These are phyloP conservation scores for Xylaria nigripes DNA, from an alignment of 495 filamentous ascomycete genomes.

Conservation along the genomic window DNA sequence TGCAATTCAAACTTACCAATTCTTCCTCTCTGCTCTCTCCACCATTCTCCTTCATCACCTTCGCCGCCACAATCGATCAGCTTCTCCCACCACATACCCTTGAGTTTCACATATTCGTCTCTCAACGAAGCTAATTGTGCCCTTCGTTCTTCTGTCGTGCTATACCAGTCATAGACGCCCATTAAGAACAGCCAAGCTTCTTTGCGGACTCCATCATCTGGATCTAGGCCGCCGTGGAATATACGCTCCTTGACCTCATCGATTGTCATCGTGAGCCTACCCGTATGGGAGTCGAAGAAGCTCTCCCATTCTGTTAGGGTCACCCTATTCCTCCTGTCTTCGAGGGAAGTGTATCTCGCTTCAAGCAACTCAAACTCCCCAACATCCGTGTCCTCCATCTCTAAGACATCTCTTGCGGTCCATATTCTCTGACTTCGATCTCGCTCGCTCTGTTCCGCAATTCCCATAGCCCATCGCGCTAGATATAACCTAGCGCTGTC, in stretches of 20 bases:
- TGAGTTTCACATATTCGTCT: conserved; percentile 89
- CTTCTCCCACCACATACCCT: conserved; percentile 93
- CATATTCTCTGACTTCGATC: conserved; percentile 80
- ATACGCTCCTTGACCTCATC: conserved; percentile 94
- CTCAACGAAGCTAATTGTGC: conserved; percentile 74
- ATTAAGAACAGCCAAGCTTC: conserved; percentile 95
- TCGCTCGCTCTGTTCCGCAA: conserved; percentile 88
- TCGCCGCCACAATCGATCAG: conserved; percentile 74
- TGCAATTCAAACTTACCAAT: conserved; percentile 60
- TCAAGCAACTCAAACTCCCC: conserved; percentile 95
- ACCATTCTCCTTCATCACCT: conserved; percentile 77
- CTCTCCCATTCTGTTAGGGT: conserved; percentile 77
- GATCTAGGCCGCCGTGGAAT: conserved; percentile 87
- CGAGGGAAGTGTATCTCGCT: conserved; percentile 61
- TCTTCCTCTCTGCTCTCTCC: conserved; percentile 85
- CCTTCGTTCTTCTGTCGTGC: conserved; percentile 68
- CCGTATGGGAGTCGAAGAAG: conserved; percentile 70
- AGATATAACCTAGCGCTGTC: conserved; percentile 91
- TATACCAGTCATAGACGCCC: conserved; percentile 86
- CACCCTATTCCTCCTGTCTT: conserved; percentile 67
- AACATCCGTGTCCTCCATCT: conserved; percentile 86
- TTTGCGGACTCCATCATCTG: conserved; percentile 85
- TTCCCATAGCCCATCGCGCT: conserved; percentile 96
- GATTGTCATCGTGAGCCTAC: conserved; percentile 64
- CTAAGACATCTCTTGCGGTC: conserved; percentile 85